phyloP scores from a whole-genome alignment of 345 rosid species.

The Gossypium rotundifolium region DNA sequence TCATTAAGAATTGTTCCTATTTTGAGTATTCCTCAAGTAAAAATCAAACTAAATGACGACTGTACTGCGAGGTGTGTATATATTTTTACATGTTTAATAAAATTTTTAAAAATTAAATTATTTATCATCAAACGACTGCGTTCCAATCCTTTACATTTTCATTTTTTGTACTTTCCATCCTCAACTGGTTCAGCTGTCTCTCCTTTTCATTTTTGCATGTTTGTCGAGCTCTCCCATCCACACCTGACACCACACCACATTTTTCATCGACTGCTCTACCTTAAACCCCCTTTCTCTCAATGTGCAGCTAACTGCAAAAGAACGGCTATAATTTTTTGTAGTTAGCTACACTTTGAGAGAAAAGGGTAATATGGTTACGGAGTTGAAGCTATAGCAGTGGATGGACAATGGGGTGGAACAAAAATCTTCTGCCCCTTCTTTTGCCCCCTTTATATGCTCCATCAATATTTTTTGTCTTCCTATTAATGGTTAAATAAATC shows the following conservation, averaged over 20 bases:
- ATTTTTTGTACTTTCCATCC: background rate
- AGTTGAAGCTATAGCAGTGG: background rate
- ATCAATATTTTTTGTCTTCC: too few relatives aligned
- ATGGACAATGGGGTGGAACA: background rate
- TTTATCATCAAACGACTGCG: too few relatives aligned
- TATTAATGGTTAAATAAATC: too few relatives aligned
- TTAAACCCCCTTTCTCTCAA: constrained; percentile 8
- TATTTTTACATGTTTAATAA: too few relatives aligned
- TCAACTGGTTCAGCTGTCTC: too few relatives aligned
- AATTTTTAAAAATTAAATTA: too few relatives aligned
- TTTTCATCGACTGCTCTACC: background rate
- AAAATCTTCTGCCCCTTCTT: too few relatives aligned
- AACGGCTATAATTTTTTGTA: background rate
- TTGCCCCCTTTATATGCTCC: too few relatives aligned
- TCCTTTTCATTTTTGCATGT: background rate
- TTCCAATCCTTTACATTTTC: background rate
- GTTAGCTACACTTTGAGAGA: background rate
- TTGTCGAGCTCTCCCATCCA: constrained; percentile 10
- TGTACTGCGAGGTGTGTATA: too few relatives aligned
- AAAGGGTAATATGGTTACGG: background rate
- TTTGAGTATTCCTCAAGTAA: too few relatives aligned
- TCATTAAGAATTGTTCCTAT: too few relatives aligned
- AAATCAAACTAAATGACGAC: too few relatives aligned
- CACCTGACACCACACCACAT: background rate
- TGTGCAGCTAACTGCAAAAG: background rate